Percentiles rank a stretch among this genome's conserved stretches.
Evolutionary conservation across 208 protist species (phyloP).

Genomic region (Leptomonas seymouri): DNA sequence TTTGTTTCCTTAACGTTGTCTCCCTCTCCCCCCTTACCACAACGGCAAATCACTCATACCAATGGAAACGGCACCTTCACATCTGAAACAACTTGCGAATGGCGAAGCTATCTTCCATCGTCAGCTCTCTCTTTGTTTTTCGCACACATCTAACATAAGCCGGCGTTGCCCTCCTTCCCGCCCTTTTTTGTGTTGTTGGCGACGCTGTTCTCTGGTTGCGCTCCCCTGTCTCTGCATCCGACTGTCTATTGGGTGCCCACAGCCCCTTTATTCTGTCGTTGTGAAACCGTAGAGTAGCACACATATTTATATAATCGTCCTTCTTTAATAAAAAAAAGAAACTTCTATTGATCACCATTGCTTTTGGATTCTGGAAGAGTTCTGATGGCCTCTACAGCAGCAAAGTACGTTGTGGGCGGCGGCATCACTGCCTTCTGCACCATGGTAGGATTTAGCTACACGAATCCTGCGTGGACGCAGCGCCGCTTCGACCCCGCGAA

Average conservation of each 20-base stretch:
- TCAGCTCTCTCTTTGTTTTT: not conserved
- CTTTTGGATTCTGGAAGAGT: not conserved
- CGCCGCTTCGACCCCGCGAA: conserved; percentile 57
- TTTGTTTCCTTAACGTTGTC: too few relatives aligned
- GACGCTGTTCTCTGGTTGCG: not conserved
- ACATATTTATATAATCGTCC: too few relatives aligned
- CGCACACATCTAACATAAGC: not conserved
- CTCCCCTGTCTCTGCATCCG: too few relatives aligned
- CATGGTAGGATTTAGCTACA: conserved; percentile 76
- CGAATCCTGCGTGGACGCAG: conserved; percentile 79
- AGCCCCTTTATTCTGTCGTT: too few relatives aligned
- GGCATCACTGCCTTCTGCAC: conserved; percentile 50
- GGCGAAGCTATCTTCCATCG: not conserved
- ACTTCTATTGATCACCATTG: too few relatives aligned
- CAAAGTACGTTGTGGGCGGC: conserved; percentile 49
- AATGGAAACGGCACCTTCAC: not conserved
- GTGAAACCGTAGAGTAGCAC: not conserved
- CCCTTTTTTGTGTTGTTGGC: not conserved
- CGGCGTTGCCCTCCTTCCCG: not conserved
- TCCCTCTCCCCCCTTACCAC: too few relatives aligned
- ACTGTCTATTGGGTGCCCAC: too few relatives aligned
- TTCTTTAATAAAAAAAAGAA: too few relatives aligned
- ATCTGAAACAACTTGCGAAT: not conserved
- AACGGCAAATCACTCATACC: not conserved
- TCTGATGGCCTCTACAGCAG: conserved; percentile 39